Conservation (phyloP, 2,329 filamentous ascomycete genomes). For the Davidsoniella eucalypti region DNA sequence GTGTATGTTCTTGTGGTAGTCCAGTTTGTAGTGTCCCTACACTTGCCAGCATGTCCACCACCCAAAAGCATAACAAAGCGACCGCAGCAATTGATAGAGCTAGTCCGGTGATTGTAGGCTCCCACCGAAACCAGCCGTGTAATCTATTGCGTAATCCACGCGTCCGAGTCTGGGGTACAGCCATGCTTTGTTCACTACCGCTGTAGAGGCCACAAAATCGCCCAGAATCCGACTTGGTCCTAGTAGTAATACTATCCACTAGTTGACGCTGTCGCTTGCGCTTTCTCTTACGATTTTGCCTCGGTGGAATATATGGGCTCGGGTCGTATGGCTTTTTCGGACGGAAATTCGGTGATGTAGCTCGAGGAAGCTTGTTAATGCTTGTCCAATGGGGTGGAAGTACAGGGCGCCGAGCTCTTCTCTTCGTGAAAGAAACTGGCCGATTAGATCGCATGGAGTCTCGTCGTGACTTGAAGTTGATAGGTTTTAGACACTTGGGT, state of each 20-base stretch:
- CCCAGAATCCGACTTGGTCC: background rate
- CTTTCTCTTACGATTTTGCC: constrained; percentile 3
- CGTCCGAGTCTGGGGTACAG: no score
- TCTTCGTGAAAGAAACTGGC: no score
- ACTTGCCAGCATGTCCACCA: background rate
- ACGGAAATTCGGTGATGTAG: background rate
- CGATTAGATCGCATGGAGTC: no score
- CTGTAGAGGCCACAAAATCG: no score
- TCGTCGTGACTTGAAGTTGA: no score
- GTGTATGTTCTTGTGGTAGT: no score
- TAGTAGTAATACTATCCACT: background rate
- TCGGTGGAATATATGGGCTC: constrained; percentile 1
- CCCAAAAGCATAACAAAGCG: constrained; percentile 2
- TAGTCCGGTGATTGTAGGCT: constrained; percentile 1
- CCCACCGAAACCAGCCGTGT: background rate
- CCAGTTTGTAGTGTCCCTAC: no score
- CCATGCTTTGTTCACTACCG: no score
- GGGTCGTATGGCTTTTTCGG: constrained; percentile 8
- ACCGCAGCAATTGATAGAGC: background rate
- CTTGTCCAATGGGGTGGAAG: background rate
- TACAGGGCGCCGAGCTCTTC: background rate
- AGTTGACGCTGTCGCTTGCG: background rate
- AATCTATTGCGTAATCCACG: no score
- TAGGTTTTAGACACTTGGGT: no score
- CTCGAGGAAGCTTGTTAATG: background rate